A percentile compares a stretch with the other conserved stretches of the same genome.
phyloP scores from a whole-genome alignment of 176 grass and related monocot species.

The Elymus sibiricus region DNA sequence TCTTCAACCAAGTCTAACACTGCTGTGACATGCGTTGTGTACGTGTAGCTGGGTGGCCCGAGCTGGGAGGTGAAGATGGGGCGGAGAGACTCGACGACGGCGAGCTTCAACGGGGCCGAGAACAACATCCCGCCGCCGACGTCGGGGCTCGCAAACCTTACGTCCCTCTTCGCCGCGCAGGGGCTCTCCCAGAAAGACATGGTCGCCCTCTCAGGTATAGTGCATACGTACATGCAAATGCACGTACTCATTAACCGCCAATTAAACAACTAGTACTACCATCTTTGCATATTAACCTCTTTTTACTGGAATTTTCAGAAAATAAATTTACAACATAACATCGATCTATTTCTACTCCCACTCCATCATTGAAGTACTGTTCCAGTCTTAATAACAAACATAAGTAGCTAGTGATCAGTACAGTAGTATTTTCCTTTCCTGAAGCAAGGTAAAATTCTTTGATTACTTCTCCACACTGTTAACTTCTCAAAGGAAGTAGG shows the following conservation, averaged over 20 bases:
- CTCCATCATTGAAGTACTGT: not conserved
- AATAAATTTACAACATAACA: not conserved
- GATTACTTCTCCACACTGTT: not conserved
- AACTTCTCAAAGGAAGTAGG: not conserved
- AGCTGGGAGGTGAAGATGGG: conserved; percentile 64
- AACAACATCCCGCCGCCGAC: conserved; percentile 59
- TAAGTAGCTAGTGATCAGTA: not conserved
- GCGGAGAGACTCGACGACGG: conserved; percentile 65
- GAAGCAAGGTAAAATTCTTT: not conserved
- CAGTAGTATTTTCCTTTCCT: not conserved
- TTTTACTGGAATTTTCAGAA: not conserved
- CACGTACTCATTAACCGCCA: not conserved
- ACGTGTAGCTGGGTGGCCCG: conserved; percentile 51
- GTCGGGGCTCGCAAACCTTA: conserved; percentile 44
- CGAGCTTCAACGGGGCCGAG: conserved; percentile 46
- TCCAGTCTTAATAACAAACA: not conserved
- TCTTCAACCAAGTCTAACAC: not conserved
- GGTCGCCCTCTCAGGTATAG: conserved; percentile 68
- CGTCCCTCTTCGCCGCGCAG: conserved; percentile 56
- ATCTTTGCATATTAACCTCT: too few species aligned
- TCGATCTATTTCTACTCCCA: not conserved
- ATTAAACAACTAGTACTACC: not conserved
- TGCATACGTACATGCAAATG: not conserved
- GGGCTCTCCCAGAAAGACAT: conserved; percentile 57
- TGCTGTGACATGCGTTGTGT: not conserved